Conservation (phyloP, 1,284 basidiomycete species). For the Singerocomus rubriflavus region DNA sequence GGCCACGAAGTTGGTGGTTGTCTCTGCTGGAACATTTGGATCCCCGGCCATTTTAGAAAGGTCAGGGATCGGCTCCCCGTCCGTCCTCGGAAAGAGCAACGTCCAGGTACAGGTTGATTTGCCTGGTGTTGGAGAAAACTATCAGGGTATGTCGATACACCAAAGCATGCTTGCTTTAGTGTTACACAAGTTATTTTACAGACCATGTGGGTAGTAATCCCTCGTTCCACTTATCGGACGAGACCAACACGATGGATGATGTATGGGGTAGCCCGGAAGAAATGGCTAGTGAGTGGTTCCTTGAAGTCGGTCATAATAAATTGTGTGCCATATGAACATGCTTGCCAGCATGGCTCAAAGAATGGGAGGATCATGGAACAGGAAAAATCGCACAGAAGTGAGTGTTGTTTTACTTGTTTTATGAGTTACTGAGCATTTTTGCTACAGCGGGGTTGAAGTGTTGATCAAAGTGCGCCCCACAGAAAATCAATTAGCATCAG, state of each 20-base stretch:
- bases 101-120: too few species aligned
- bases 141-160: too few species aligned
- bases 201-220: conserved; percentile 43
- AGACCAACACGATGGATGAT: conserved; percentile 20
- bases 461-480: conserved; percentile 41
- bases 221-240: conserved; percentile 38
- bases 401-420: neutral
- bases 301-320: neutral
- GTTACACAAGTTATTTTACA: conserved; percentile 7
- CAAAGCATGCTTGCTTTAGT: too few species aligned
- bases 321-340: neutral
- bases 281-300: conserved; percentile 29
- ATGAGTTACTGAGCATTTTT: neutral
- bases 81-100: too few species aligned
- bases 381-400: conserved; percentile 53
- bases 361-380: conserved; percentile 45
- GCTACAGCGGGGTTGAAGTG: conserved; percentile 36
- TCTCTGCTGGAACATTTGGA: too few species aligned
- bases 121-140: too few species aligned
- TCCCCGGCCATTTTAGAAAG: too few species aligned
- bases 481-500: conserved; percentile 33
- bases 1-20: conserved; percentile 21
- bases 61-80: too few species aligned
- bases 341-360: conserved; percentile 35
- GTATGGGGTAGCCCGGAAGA: conserved; percentile 37